Conservation (phyloP, 768 basidiomycete species). For the Suillus lakei region DNA sequence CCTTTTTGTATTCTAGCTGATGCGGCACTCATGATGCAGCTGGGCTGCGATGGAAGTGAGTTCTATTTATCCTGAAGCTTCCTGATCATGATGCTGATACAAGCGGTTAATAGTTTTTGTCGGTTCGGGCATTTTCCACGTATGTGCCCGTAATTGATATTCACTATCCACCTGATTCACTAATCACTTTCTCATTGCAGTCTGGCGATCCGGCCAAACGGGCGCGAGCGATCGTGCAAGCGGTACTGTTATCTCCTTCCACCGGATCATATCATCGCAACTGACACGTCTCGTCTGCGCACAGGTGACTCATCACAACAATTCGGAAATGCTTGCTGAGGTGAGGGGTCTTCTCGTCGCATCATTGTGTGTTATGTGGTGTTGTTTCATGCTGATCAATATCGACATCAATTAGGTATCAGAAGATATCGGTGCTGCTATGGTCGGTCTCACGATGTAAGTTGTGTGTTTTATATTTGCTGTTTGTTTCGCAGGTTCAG, state of each 20-base stretch:
- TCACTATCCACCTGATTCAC: too few species aligned
- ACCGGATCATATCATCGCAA: background rate
- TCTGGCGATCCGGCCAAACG: conserved; percentile 94
- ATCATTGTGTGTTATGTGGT: too few species aligned
- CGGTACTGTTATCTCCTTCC: conserved; percentile 53
- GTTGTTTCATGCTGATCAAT: conserved; percentile 3
- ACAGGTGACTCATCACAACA: conserved; percentile 93
- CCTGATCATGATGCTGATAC: conserved; percentile 1
- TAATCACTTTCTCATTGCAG: conserved; percentile 41
- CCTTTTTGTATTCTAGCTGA: conserved; percentile 58
- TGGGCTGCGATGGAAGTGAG: conserved; percentile 94
- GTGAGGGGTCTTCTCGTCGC: conserved; percentile 38
- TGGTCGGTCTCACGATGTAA: conserved; percentile 92
- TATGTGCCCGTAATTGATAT: conserved; percentile 40
- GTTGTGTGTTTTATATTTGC: conserved; percentile 44
- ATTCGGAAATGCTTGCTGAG: conserved; percentile 90
- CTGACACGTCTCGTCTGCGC: conserved; percentile 17
- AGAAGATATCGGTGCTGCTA: conserved; percentile 85
- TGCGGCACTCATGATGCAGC: conserved; percentile 98
- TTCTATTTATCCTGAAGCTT: conserved; percentile 10
- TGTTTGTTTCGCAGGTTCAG: background rate
- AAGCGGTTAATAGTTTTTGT: conserved; percentile 76
- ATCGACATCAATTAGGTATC: conserved; percentile 54
- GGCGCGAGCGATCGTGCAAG: conserved; percentile 95
- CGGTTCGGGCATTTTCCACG: conserved; percentile 96